Evolutionary conservation across 192 early-diverging fungal species (phyloP).

Genomic region (Coemansia sp.): DNA sequence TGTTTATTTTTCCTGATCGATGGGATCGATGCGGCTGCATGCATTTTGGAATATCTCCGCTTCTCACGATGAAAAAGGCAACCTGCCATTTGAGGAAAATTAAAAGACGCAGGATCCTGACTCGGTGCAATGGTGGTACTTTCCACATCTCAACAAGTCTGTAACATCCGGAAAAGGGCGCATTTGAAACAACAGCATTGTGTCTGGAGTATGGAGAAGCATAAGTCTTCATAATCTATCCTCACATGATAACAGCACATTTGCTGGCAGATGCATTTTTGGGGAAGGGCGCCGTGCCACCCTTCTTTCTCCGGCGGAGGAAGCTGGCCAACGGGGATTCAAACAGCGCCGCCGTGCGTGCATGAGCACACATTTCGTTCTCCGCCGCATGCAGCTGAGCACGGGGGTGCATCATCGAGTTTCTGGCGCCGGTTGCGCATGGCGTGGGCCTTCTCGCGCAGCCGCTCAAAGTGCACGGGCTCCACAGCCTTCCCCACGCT

Average conservation of each 20-base stretch:
- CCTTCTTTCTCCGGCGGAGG: not conserved
- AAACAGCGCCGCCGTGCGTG: not conserved
- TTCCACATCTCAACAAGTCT: not conserved
- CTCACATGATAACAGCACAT: not conserved
- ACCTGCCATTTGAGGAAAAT: not conserved
- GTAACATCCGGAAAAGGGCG: not conserved
- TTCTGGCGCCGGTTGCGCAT: constrained; percentile 21
- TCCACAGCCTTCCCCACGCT: constrained; percentile 14
- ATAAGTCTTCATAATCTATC: not conserved
- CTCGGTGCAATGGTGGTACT: constrained; percentile 6
- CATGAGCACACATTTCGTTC: not conserved
- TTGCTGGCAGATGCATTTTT: not conserved
- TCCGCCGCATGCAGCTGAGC: constrained; percentile 5
- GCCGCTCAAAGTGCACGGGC: constrained; percentile 44
- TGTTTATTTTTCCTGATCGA: constrained; percentile 6
- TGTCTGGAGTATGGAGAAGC: not conserved
- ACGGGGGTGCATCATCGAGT: not conserved
- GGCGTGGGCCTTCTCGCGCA: constrained; percentile 30
- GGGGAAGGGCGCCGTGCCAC: not conserved
- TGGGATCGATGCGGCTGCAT: constrained; percentile 12
- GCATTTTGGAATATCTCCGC: not conserved
- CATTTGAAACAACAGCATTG: not conserved
- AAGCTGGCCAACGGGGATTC: not conserved
- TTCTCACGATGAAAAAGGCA: not conserved
- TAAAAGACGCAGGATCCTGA: not conserved